Conservation (phyloP, 306 rosid species). For the Inga leiocalycina region DNA sequence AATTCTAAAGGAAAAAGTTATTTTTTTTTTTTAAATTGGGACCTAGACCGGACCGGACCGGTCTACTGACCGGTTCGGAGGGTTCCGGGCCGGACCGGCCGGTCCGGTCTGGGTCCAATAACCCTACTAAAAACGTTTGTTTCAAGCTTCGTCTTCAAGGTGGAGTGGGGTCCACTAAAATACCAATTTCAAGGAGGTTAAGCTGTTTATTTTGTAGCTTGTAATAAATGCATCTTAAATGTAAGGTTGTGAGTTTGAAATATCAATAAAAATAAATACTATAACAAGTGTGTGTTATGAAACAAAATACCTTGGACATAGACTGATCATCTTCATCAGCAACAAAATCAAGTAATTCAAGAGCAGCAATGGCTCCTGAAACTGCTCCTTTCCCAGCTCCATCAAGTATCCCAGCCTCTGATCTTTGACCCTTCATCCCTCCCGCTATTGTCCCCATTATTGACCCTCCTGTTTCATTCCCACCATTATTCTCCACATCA, state of each 20-base stretch:
- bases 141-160: background rate
- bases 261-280: no score
- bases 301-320: slow-evolving; percentile 30
- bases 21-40: no score
- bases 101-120: no score
- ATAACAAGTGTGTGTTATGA: background rate
- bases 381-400: slow-evolving; percentile 59
- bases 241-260: no score
- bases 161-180: background rate
- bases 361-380: slow-evolving; percentile 52
- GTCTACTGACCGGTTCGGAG: no score
- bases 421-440: slow-evolving; percentile 46
- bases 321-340: slow-evolving; percentile 25
- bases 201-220: background rate
- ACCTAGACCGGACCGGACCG: no score
- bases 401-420: slow-evolving; percentile 52
- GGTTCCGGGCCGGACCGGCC: no score
- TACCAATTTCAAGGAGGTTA: background rate
- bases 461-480: slow-evolving; percentile 41
- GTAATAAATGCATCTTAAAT: background rate
- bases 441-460: slow-evolving; percentile 48
- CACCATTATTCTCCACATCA: background rate
- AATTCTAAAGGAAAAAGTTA: no score
- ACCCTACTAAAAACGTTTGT: background rate
- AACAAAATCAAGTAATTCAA: slow-evolving; percentile 31